phyloP scores from a whole-genome alignment of 805 yeast species.

The Saccharomycopsis schoenii region DNA sequence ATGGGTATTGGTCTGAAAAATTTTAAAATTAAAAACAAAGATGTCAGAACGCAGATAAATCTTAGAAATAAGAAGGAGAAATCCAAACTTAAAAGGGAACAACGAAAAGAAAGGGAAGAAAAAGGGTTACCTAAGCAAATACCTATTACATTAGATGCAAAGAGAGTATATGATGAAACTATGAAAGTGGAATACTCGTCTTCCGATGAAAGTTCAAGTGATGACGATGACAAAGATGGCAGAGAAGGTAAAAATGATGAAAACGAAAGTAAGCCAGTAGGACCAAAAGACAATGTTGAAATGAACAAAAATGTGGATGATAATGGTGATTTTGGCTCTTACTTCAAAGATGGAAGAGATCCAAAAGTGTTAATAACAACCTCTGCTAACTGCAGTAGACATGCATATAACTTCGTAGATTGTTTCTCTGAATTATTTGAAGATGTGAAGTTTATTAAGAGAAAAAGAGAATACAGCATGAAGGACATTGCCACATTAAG shows the following conservation, averaged over 20 bases:
- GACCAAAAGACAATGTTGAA: constrained; percentile 30
- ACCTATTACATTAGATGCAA: constrained; percentile 74
- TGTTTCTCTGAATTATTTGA: constrained; percentile 78
- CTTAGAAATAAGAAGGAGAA: constrained; percentile 15
- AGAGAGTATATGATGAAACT: constrained; percentile 82
- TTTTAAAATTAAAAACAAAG: constrained; percentile 17
- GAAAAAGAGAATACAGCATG: constrained; percentile 76
- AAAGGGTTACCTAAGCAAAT: constrained; percentile 71
- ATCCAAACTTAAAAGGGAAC: constrained; percentile 35
- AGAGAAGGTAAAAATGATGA: constrained; percentile 20
- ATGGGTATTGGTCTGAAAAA: constrained; percentile 13
- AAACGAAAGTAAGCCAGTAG: constrained; percentile 30
- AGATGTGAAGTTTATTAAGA: constrained; percentile 73
- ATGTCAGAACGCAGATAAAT: constrained; percentile 12
- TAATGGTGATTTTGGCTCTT: constrained; percentile 40
- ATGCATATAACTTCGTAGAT: constrained; percentile 86
- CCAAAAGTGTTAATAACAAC: constrained; percentile 92
- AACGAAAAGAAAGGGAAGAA: constrained; percentile 61
- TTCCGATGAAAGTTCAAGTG: constrained; percentile 12
- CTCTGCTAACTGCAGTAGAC: constrained; percentile 72
- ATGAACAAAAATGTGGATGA: constrained; percentile 44
- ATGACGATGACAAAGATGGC: constrained; percentile 5
- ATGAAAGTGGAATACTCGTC: constrained; percentile 30
- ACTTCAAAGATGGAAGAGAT: constrained; percentile 43
- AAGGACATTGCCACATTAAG: constrained; percentile 82